These are phyloP conservation scores for Puccinellia tenuiflora DNA, from an alignment of 176 grass and related monocot species.

Conservation along the genomic window DNA sequence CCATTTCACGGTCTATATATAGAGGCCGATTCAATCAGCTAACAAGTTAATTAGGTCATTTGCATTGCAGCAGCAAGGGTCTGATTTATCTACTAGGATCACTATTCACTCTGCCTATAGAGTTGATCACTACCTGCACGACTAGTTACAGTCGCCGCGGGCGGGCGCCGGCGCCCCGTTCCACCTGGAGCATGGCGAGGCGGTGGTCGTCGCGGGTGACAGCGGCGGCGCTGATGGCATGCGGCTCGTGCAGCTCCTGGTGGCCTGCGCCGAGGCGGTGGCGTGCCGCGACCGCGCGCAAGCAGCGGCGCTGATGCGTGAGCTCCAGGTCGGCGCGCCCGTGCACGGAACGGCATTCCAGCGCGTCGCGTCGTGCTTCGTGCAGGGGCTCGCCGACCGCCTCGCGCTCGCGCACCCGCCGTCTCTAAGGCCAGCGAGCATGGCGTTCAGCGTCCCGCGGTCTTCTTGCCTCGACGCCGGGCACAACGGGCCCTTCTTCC, in stretches of 20 bases:
- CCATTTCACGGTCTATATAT: constrained; percentile 5
- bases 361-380: constrained; percentile 68
- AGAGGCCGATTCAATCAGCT: not conserved
- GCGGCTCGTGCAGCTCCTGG: constrained; percentile 54
- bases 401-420: constrained; percentile 47
- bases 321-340: constrained; percentile 40
- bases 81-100: not conserved
- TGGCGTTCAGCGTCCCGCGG: constrained; percentile 37
- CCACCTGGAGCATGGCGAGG: not conserved
- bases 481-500: constrained; percentile 70
- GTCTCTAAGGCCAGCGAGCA: constrained; percentile 36
- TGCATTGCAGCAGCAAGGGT: not conserved
- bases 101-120: constrained; percentile 32
- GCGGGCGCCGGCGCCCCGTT: not conserved
- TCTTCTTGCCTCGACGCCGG: constrained; percentile 40
- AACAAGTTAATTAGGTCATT: constrained; percentile 16
- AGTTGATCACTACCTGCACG: too few relatives aligned
- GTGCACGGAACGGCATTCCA: constrained; percentile 65
- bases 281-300: constrained; percentile 62
- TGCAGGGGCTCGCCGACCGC: constrained; percentile 50
- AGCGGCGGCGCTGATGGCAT: not conserved
- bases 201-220: not conserved
- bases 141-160: constrained; percentile 4
- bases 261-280: constrained; percentile 67
- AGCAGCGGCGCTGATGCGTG: constrained; percentile 38